phyloP scores from a whole-genome alignment of 345 rosid genomes.

The Mercurialis annua region DNA sequence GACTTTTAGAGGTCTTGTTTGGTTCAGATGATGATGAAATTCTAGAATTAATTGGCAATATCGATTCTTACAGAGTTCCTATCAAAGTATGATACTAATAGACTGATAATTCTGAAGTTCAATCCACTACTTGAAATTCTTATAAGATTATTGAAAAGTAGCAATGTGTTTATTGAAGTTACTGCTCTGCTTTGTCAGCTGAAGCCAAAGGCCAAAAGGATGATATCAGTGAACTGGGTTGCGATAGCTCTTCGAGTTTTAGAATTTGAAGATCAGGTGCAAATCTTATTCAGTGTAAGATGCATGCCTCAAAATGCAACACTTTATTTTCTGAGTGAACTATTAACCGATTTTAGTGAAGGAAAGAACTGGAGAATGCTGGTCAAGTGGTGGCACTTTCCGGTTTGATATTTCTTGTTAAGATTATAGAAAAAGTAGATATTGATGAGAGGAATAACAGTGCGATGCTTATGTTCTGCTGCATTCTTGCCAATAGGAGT shows the following conservation, averaged over 20 bases:
- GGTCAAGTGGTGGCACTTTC: slow-evolving; percentile 47
- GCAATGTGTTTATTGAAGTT: slow-evolving; percentile 54
- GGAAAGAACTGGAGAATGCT: slow-evolving; percentile 60
- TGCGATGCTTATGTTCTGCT: slow-evolving; percentile 37
- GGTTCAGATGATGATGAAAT: slow-evolving; percentile 54
- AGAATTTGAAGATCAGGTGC: slow-evolving; percentile 56
- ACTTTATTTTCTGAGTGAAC: slow-evolving; percentile 51
- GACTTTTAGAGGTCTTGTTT: slow-evolving; percentile 49
- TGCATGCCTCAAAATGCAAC: slow-evolving; percentile 55
- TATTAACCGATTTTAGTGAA: slow-evolving; percentile 55
- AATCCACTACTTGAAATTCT: slow-evolving; percentile 58
- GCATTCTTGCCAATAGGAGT: slow-evolving; percentile 44
- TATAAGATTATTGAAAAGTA: slow-evolving; percentile 46
- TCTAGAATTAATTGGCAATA: slow-evolving; percentile 49
- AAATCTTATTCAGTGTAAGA: slow-evolving; percentile 49
- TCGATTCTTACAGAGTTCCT: slow-evolving; percentile 49
- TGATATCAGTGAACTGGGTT: slow-evolving; percentile 57
- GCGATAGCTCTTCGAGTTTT: slow-evolving; percentile 54
- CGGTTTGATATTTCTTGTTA: slow-evolving; percentile 41
- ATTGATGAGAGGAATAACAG: slow-evolving; percentile 37
- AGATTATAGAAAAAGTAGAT: slow-evolving; percentile 32
- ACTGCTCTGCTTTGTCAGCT: slow-evolving; percentile 51
- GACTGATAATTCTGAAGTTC: slow-evolving; percentile 40
- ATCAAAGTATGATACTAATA: slow-evolving; percentile 23
- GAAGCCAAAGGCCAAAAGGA: slow-evolving; percentile 60